These are phyloP conservation scores for Mrakia frigida DNA, from an alignment of 768 basidiomycete genomes.

Conservation along the genomic window DNA sequence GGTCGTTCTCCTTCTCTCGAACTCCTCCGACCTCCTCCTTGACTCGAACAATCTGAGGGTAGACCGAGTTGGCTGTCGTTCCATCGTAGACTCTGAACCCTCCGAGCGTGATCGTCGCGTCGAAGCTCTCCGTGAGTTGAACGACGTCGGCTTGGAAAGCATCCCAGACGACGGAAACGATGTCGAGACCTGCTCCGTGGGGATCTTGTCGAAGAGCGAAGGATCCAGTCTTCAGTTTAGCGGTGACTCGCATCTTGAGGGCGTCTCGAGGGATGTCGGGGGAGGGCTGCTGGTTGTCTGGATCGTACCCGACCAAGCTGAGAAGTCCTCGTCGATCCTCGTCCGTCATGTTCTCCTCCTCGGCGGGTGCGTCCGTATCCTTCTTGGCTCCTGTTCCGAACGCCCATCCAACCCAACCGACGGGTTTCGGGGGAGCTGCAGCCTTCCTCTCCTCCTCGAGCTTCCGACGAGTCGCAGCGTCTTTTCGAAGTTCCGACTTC, in stretches of 20 bases:
- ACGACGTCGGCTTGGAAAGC: conserved; percentile 74
- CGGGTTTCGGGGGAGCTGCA: conserved; percentile 52
- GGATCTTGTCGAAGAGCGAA: conserved; percentile 76
- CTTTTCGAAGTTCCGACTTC: conserved; percentile 78
- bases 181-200: conserved; percentile 57
- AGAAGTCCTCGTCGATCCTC: conserved; percentile 58
- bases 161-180: conserved; percentile 83
- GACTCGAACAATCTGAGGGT: conserved; percentile 86
- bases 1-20: conserved; percentile 32
- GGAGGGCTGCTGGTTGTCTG: conserved; percentile 66
- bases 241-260: conserved; percentile 65
- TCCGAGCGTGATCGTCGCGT: conserved; percentile 74
- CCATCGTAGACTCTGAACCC: conserved; percentile 86
- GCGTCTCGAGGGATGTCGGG: conserved; percentile 73
- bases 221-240: conserved; percentile 79
- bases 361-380: conserved; percentile 44
- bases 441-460: conserved; percentile 63
- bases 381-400: conserved; percentile 59
- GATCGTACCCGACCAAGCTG: conserved; percentile 32
- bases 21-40: conserved; percentile 48
- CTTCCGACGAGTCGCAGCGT: conserved; percentile 62
- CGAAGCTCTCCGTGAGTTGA: conserved; percentile 81
- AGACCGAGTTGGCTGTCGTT: conserved; percentile 70
- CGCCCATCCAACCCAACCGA: conserved; percentile 59
- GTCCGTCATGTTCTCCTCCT: conserved; percentile 65